Evolutionary conservation across 306 rosid species (phyloP).

Genomic region (Vigna radiata): DNA sequence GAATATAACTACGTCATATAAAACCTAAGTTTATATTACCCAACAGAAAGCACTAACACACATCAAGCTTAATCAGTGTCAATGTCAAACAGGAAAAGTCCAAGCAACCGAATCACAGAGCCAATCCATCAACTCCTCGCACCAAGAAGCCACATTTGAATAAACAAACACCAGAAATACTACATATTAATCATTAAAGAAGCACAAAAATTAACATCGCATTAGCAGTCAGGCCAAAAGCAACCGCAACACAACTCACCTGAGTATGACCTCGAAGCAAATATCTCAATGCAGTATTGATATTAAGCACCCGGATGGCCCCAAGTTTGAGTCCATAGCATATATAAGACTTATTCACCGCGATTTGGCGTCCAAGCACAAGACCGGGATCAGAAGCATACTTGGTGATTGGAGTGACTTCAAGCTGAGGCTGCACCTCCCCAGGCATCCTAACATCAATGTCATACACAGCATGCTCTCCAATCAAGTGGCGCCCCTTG

Average conservation of each 20-base stretch:
- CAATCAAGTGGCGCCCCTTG: conserved; percentile 66
- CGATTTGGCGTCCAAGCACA: conserved; percentile 73
- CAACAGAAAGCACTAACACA: not conserved
- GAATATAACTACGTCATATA: conserved; percentile 13
- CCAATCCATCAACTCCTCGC: conserved; percentile 36
- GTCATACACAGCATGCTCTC: conserved; percentile 60
- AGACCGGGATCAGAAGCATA: conserved; percentile 76
- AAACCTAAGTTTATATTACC: conserved; percentile 34
- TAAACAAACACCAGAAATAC: conserved; percentile 29
- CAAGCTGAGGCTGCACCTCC: conserved; percentile 79
- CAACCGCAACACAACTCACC: conserved; percentile 54
- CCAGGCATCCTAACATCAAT: conserved; percentile 63
- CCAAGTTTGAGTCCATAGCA: conserved; percentile 80
- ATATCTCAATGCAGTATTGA: conserved; percentile 69
- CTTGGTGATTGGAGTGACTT: conserved; percentile 79
- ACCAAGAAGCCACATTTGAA: conserved; percentile 33
- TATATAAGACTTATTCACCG: conserved; percentile 73
- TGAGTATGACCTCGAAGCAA: conserved; percentile 81
- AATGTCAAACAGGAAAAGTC: conserved; percentile 36
- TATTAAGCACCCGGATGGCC: conserved; percentile 72
- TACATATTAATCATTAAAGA: conserved; percentile 31
- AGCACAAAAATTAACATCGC: conserved; percentile 7
- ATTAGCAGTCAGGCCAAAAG: not conserved
- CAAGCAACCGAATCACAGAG: conserved; percentile 11
- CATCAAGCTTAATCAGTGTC: conserved; percentile 6